phyloP scores from a whole-genome alignment of 225 moss, liverwort and hornwort genomes.

The Pseudoscleropodium purum region DNA sequence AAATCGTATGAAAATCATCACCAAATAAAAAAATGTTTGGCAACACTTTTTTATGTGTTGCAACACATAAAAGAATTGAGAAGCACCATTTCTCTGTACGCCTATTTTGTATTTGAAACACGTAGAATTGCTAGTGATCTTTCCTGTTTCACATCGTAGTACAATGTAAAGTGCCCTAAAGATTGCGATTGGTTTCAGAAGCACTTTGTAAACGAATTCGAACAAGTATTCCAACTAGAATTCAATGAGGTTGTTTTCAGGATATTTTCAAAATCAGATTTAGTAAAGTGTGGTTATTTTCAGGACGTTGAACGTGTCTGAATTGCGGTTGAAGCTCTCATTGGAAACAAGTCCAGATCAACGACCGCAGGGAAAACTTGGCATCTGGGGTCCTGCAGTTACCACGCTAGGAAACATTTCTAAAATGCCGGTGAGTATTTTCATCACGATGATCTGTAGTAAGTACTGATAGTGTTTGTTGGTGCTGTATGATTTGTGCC shows the following conservation, averaged over 20 bases:
- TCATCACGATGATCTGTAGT: not conserved
- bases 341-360: conserved; percentile 77
- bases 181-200: not conserved
- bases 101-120: not conserved
- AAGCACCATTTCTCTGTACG: not conserved
- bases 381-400: conserved; percentile 90
- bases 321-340: conserved; percentile 68
- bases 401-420: conserved; percentile 83
- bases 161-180: not conserved
- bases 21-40: too few relatives aligned
- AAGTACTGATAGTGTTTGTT: not conserved
- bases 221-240: not conserved
- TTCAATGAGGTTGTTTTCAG: not conserved
- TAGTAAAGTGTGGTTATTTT: conserved; percentile 2
- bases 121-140: not conserved
- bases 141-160: not conserved
- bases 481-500: not conserved
- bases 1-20: not conserved
- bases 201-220: not conserved
- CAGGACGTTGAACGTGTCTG: conserved; percentile 74
- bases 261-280: conserved; percentile 11
- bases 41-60: not conserved
- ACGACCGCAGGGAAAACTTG: conserved; percentile 86
- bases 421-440: conserved; percentile 80
- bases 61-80: not conserved